Base-by-base conservation (phyloP, 768 basidiomycete genomes). In the Harrya chromipes region DNA sequence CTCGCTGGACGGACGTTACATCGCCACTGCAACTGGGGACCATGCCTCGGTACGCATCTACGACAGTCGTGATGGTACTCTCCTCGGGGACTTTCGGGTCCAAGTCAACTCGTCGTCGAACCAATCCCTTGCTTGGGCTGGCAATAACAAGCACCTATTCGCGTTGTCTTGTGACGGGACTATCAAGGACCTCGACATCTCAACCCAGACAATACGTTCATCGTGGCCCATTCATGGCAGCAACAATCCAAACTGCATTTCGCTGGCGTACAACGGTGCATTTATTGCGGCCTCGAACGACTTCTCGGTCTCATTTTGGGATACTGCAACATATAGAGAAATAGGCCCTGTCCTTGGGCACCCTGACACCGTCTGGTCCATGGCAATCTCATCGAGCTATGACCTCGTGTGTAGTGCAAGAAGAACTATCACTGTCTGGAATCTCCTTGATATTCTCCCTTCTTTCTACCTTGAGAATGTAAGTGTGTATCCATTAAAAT, bases 61-160 rank as follows among this genome's bases (percentile, higher is more conserved):
- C 4, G 34, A 47, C n/a, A 17, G 4, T 23, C 27, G 17, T 2
- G 4, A 20, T 1, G 34, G 35, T 13, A 7, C 6, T 3, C 19
- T 33, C 6, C 21, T 48, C 14, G 19, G 26, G 19, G 23, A 54
- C 19, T 7, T 21, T 2, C 23, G 26, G 1, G n/a, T 54, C 23
- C 5, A 11, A 37, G 41, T 34, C 35, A n/a, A 5, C 5, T 33
- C 50, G 3, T 3, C 8, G 0, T 19, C 13, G 8, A 31, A 17
- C 17, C 24, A 38, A 8, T 36, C 54, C 2, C 16, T 54, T 9
- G 23, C 40, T 10, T 54, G 53, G 53, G 14, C 9, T 6, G n/a
- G 21, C 21, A 23, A 47, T n/a, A 34, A 16, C 39, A 23, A 14
- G n/a, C 46, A 13, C 4, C 27, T 47, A 11, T 47, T 47, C 4